Base-by-base conservation (phyloP, 2,329 filamentous ascomycete genomes). In the Talaromyces sp. region DNA sequence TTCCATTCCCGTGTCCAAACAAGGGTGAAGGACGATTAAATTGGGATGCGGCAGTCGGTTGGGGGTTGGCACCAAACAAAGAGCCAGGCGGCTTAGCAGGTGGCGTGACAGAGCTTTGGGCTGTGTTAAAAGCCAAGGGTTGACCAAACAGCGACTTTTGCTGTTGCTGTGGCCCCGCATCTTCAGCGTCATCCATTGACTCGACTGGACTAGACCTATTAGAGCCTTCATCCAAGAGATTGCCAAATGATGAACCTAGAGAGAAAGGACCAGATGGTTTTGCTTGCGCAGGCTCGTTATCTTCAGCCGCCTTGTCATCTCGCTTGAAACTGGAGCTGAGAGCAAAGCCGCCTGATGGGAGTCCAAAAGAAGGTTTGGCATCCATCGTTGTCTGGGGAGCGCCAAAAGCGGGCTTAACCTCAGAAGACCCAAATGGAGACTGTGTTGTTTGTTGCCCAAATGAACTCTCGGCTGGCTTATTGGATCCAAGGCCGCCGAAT, bases 291-390 rank as follows among this genome's bases (percentile, higher is more conserved):
- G 55, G 31, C 36, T 65, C 62, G 42, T 75, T 72, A 68, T 80
- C 78, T 61, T 74, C 74, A 30, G 66, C 71, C 60, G 76, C 73
- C 14, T 72, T 73, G 8, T 70, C 73, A 61, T 81, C 79, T 3
- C 69, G 70, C 65, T 79, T 79, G 64, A 82, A 81, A 10, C 74
- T 74, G 28, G 80, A 78, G 1, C 75, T 76, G 27, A 81, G 65
- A 7, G 69, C 71, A 65, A 82, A 82, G n/a, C 69, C 69, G 62
- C 68, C 62, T 14, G 67, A 57, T 7, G 68, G 65, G 30, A 68
- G 50, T 5, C 72, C 73, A 57, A 77, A 75, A 0, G 68, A 57
- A 33, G 68, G 68, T 57, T 71, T 72, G 27, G 72, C 57, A 42
- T 69, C 69, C 5, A 62, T 64, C 16, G 66, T 60, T 31, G 71